phyloP scores from a whole-genome alignment of 306 rosid genomes.

The Quercus suber region DNA sequence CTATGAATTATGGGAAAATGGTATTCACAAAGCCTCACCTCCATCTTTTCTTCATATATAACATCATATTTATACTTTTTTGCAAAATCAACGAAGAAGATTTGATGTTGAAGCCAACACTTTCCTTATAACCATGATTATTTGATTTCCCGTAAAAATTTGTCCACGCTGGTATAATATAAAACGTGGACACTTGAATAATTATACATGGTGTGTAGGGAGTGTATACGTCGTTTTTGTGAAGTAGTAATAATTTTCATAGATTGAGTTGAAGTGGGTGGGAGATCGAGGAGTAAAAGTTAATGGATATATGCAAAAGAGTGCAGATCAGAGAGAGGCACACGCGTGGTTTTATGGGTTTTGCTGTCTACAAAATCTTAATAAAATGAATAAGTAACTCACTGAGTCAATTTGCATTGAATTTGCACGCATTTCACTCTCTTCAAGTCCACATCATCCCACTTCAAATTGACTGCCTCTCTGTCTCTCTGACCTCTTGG shows the following conservation, averaged over 20 bases:
- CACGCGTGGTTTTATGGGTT: conserved; percentile 19
- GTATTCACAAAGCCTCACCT: background rate
- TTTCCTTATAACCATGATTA: background rate
- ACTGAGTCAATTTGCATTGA: too few relatives aligned
- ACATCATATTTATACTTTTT: background rate
- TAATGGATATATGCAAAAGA: background rate
- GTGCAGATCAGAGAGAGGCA: background rate
- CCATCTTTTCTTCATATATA: background rate
- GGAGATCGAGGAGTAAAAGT: background rate
- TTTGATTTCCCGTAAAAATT: too few relatives aligned
- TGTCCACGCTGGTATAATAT: too few relatives aligned
- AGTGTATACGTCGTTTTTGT: too few relatives aligned
- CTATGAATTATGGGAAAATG: too few relatives aligned
- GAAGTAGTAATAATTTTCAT: too few relatives aligned
- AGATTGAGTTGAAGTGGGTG: conserved; percentile 11
- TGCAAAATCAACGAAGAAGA: background rate
- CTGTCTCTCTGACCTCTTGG: background rate
- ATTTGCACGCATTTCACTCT: background rate
- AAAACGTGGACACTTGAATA: too few relatives aligned
- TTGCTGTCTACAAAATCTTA: conserved; percentile 9
- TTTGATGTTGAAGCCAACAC: background rate
- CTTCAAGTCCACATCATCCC: background rate
- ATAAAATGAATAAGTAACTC: background rate
- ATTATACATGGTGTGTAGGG: too few relatives aligned
- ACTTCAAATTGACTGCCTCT: background rate